Conservation (phyloP, 2,329 filamentous ascomycete species). For the Gnomoniopsis sp. region DNA sequence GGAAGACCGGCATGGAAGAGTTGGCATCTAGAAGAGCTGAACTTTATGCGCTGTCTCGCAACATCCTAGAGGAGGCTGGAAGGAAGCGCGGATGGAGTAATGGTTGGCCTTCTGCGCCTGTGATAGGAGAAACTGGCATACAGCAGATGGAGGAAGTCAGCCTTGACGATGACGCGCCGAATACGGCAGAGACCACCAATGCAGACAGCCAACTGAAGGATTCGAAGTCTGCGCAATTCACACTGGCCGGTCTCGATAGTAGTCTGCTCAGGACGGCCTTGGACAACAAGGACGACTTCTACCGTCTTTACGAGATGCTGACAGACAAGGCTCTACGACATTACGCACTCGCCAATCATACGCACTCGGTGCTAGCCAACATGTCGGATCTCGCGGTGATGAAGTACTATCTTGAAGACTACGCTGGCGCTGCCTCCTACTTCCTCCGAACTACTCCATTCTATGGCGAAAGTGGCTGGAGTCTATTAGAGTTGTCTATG, state of each 20-base stretch:
- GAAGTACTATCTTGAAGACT: conserved; percentile 75
- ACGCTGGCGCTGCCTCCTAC: conserved; percentile 67
- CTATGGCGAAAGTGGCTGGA: conserved; percentile 78
- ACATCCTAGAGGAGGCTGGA: conserved; percentile 72
- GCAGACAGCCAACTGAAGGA: background rate
- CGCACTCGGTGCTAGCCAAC: conserved; percentile 71
- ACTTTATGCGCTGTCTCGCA: conserved; percentile 74
- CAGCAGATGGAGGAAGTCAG: conserved; percentile 56
- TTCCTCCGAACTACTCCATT: conserved; percentile 77
- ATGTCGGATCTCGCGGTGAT: conserved; percentile 84
- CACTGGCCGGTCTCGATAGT: conserved; percentile 47
- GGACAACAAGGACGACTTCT: conserved; percentile 61
- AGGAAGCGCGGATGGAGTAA: conserved; percentile 70
- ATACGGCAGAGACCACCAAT: conserved; percentile 26
- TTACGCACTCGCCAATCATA: conserved; percentile 74
- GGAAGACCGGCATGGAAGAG: conserved; percentile 69
- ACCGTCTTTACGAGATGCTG: conserved; percentile 67
- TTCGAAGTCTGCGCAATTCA: conserved; percentile 21
- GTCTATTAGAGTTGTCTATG: conserved; percentile 74
- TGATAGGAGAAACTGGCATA: conserved; percentile 41
- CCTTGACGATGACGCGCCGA: conserved; percentile 42
- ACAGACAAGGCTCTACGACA: conserved; percentile 82
- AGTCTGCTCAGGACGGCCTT: conserved; percentile 59
- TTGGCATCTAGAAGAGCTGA: conserved; percentile 81
- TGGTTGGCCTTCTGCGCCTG: conserved; percentile 65